Base-by-base conservation (phyloP, 768 basidiomycete genomes). In the Scleroderma citrinum region DNA sequence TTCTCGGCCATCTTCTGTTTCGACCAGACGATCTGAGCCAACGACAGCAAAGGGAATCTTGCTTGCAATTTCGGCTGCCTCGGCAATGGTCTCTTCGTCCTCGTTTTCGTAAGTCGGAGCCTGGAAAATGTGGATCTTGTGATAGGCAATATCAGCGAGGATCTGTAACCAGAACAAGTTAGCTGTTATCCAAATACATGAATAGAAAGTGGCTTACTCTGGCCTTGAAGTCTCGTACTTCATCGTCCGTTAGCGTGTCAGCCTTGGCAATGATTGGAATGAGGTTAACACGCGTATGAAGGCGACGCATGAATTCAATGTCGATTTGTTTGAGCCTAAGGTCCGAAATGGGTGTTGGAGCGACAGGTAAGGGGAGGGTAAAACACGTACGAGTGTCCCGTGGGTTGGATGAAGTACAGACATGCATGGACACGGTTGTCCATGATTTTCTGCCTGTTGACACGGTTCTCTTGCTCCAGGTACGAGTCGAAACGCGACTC, bases 11-110 rank as follows among this genome's bases (percentile, higher is more conserved):
- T 95, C 92, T 20, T 88, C 77, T 2, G 91, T 85, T 50, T 75
- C 69, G 29, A 99, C 88, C 47, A 86, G 70, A 55, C 76, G 75
- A 70, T 97, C 87, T 20, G 95, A 97, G 21, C 96, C 96, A 43
- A 99, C 96, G 42, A 99, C 87, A 42, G 96, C 96, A 59, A 99
- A 99, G 16, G 96, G 96, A 59, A 99, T 94, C 71, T 97, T 97
- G 83, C 88, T 85, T 38, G 87, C 86, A 61, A 99, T 98, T 71
- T 96, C 96, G 69, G 97, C 95, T 35, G 92, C 88, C 70, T 99
- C 96, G 5, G 92, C 91, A 49, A 98, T 73, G 1, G 94, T 96
- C 73, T 99, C 96, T 67, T 98, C 96, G 58, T 99, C 96, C 69
- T 99, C 96, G 57, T 94, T 92, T 50, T 98, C 94, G 61, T 99